Evolutionary conservation across 805 yeast species (phyloP).

Genomic region (Barnettozyma populi): DNA sequence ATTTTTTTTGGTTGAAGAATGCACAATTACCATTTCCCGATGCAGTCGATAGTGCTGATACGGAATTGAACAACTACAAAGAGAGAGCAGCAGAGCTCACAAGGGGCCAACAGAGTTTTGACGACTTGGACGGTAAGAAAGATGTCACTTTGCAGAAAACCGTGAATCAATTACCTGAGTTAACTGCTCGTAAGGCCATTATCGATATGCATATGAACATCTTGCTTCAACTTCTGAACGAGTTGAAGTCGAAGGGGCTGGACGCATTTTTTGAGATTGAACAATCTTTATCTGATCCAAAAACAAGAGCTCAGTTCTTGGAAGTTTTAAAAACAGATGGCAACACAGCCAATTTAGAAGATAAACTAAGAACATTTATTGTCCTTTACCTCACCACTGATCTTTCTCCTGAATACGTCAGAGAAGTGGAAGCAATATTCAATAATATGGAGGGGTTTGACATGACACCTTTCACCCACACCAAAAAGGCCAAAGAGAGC

Average conservation of each 20-base stretch:
- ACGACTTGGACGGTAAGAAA: slow-evolving; percentile 60
- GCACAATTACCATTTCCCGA: slow-evolving; percentile 92
- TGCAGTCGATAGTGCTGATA: slow-evolving; percentile 95
- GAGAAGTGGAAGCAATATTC: slow-evolving; percentile 62
- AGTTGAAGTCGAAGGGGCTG: slow-evolving; percentile 78
- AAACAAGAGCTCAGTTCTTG: slow-evolving; percentile 50
- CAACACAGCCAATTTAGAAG: slow-evolving; percentile 60
- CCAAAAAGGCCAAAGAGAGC: slow-evolving; percentile 76
- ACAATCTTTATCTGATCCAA: slow-evolving; percentile 62
- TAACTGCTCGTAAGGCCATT: slow-evolving; percentile 79
- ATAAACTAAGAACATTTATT: slow-evolving; percentile 84
- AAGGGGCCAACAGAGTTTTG: slow-evolving; percentile 62
- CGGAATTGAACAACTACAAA: slow-evolving; percentile 74
- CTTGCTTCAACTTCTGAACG: slow-evolving; percentile 74
- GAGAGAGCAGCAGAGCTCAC: slow-evolving; percentile 86
- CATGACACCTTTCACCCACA: slow-evolving; percentile 53
- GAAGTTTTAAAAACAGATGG: slow-evolving; percentile 46
- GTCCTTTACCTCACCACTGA: slow-evolving; percentile 61
- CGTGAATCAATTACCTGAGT: slow-evolving; percentile 85
- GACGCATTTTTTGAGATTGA: slow-evolving; percentile 94
- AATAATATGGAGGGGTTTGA: slow-evolving; percentile 50
- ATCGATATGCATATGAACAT: slow-evolving; percentile 98
- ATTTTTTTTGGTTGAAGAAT: slow-evolving; percentile 86
- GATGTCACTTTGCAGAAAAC: slow-evolving; percentile 71
- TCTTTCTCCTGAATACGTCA: slow-evolving; percentile 43